Evolutionary conservation across 305 asterid genomes (phyloP), one percentile per base, ranked within the genome.

Genomic region (Lippia alba): DNA sequence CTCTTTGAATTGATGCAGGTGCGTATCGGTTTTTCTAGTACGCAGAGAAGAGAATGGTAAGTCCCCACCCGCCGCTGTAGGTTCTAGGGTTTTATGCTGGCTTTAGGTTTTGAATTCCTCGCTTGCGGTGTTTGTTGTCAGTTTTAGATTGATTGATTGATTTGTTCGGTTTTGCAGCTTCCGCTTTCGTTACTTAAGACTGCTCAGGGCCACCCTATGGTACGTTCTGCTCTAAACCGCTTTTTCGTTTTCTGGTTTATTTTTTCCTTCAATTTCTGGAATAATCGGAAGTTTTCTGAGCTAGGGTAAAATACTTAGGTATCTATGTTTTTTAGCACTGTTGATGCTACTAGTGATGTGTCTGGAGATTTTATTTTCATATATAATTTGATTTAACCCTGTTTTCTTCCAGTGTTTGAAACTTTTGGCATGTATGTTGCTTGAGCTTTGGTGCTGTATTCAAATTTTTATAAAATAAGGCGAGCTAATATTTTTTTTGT

Each of bases 181-280:
- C 98, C 98, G 46, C 96, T 92, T 68, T 90, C 98, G 58, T 80
- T 92, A 64, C 97, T 90, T 58, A 92, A 92, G 89, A 88, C 96
- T 53, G 92, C 98, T 20, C 97, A 89, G 82, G 98, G 97, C 6
- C 97, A 92, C 79, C 98, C 96, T 70, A 90, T 92, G 98, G 98
- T 92, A 78, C 64, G 60, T 24, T 61, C 59, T 48, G 49, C 49
- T 56, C 69, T 63, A 53, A 74, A 39, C 44, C 59, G 46, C 53
- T 58, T 12, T 45, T 8, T 17, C 19, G 2, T 58, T 55, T 8
- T 55, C 45, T 34, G 15, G 20, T 24, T 45, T n/a, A 15, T 1
- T 46, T 34, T 39, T 53, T 2, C 16, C 15, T 50, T 19, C 32
- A 41, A 39, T 75, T 48, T 2, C 33, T 45, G 3, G 16, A 30